phyloP scores from a whole-genome alignment of 2,329 filamentous ascomycete genomes.

The Stagonosporopsis cucurbitacearum region DNA sequence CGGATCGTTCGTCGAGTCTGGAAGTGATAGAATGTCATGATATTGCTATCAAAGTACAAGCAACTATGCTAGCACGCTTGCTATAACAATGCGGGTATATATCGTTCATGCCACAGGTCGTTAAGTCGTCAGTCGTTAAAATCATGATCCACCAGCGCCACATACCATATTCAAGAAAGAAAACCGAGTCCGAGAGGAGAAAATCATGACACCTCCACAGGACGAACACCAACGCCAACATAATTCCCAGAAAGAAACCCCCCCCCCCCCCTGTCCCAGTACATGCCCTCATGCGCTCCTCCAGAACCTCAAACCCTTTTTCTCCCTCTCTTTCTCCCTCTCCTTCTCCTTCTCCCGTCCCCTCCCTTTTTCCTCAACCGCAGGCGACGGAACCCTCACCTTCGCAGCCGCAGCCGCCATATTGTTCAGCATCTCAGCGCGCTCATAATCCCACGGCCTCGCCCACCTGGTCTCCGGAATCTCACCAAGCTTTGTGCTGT shows the following conservation, averaged over 20 bases:
- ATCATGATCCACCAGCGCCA: not conserved
- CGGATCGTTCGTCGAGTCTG: not conserved
- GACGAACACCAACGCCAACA: not conserved
- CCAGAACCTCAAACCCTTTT: conserved; percentile 34
- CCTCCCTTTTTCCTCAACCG: not conserved
- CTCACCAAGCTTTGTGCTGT: conserved; percentile 57
- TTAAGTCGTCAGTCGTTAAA: conserved; percentile 14
- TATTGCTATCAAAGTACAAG: conserved; percentile 6
- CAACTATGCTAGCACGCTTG: conserved; percentile 8
- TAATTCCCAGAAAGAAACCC: too few relatives aligned
- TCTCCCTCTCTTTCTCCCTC: conserved; percentile 24
- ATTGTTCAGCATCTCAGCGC: conserved; percentile 50
- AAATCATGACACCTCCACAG: not conserved
- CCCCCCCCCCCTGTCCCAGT: not conserved
- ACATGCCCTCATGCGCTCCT: conserved; percentile 16
- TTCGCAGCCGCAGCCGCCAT: conserved; percentile 39
- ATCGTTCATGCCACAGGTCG: conserved; percentile 14
- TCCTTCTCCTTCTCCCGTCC: conserved; percentile 20
- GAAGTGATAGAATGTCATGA: not conserved
- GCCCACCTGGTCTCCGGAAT: conserved; percentile 56
- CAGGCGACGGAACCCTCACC: conserved; percentile 1
- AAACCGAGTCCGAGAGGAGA: too few relatives aligned
- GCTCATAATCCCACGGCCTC: conserved; percentile 52
- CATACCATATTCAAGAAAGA: not conserved
- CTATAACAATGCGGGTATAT: conserved; percentile 16